Base-by-base conservation (phyloP, 352 stramenopile genomes). In the Lagenidium giganteum region DNA sequence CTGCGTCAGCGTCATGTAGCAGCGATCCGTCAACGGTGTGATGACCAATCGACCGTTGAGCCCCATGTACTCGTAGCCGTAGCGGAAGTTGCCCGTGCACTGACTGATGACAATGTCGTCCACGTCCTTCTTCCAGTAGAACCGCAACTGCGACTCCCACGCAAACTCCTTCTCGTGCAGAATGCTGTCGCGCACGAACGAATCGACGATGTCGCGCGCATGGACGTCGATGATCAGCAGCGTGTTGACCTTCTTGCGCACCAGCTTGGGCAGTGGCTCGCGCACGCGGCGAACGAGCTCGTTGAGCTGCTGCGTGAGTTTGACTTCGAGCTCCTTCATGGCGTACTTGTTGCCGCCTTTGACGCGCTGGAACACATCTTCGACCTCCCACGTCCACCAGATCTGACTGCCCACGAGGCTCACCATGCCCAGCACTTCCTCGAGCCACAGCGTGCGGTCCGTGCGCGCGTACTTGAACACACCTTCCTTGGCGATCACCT, bases 1-100 rank as follows among this genome's bases (percentile, higher is more conserved):
- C 64, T 96, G 87, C 0, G 89, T 96, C 5, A 97, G 66, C 18
- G 89, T 97, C 87, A 97, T 97, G 58, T 96, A 97, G 61, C 89
- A 97, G 8, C 87, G 80, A 69, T 97, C 89, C 1, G 89, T 97
- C 3, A 97, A 62, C 12, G 89, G 87, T 12, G 89, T 97, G 66
- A 97, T 96, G 27, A 97, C 89, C 2, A 97, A 67, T 5, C 89
- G 72, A 0, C 88, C 87, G 31, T 96, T 96, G 3, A 96, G 59
- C 0, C 88, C 88, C 84, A 96, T 95, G 63, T 96, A 97, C 77
- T 97, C 89, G 65, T 96, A 97, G 25, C 89, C 89, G 41, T 96
- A 97, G 28, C 85, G 81, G 44, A 97, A 96, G 14, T 68, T 83
- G 9, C 87, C 89, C 0, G 88, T 97, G 52, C 88, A 97, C 57